phyloP scores from a whole-genome alignment of 2,329 filamentous ascomycete genomes.

The Cadophora gregata region DNA sequence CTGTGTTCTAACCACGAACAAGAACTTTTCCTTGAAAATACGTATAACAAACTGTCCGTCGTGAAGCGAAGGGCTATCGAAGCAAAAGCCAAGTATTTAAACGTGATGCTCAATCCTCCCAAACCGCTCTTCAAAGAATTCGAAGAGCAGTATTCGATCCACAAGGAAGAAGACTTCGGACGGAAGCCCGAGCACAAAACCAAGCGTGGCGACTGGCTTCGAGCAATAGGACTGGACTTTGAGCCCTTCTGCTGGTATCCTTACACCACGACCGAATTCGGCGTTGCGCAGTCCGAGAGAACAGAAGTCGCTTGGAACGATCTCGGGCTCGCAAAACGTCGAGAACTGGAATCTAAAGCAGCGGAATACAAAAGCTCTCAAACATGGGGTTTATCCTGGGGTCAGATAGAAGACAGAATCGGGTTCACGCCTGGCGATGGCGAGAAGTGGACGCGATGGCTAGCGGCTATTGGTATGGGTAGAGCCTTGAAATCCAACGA shows the following conservation, averaged over 20 bases:
- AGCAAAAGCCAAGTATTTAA: conserved; percentile 15
- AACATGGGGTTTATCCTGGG: neutral
- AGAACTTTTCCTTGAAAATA: neutral
- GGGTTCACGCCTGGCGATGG: conserved; percentile 6
- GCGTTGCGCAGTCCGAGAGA: neutral
- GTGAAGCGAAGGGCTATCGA: conserved; percentile 11
- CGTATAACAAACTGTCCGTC: conserved; percentile 7
- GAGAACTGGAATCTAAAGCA: neutral
- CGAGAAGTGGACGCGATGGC: neutral
- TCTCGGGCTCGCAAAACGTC: neutral
- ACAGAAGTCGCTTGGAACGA: conserved; percentile 14
- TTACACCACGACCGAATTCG: neutral
- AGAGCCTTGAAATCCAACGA: neutral
- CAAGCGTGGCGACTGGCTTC: conserved; percentile 10
- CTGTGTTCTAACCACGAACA: neutral
- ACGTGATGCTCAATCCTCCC: conserved; percentile 15
- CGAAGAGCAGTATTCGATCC: neutral
- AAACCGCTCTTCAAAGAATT: neutral
- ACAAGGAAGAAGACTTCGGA: neutral
- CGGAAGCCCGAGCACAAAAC: neutral
- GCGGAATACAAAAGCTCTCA: neutral
- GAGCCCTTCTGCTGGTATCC: conserved; percentile 12
- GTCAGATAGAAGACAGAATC: neutral
- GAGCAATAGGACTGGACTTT: neutral
- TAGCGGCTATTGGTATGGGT: conserved; percentile 2